Base-by-base conservation (phyloP, 345 rosid species). In the Salix dunnii region DNA sequence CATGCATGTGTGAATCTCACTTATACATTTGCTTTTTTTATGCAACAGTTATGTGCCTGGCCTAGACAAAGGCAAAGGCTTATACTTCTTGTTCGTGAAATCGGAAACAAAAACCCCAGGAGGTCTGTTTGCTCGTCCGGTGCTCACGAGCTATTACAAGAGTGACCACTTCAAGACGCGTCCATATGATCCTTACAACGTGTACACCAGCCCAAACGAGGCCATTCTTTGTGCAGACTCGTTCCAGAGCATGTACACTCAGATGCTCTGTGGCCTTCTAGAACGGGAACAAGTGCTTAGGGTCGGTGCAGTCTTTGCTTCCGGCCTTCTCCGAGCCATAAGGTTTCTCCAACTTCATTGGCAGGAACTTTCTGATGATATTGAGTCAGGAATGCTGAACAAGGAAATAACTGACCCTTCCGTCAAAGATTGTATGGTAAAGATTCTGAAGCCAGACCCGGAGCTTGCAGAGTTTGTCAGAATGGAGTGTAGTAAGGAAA, bases 31-130 rank as follows among this genome's bases (percentile, higher is more conserved):
- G 36, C 49, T 69, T 7, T 78, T 58, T 74, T 74, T 38, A 61
- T 76, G 80, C 17, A 67, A 84, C 86, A 95, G 98, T 31, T 91
- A 82, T 79, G 97, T 96, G 72, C 92, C 92, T 2, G 99, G 97
- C 0, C 78, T 96, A 79, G 91, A 96, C 85, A 88, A 93, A 79
- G 99, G 99, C 83, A 96, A 96, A 61, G 99, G 92, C 5, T 76
- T 96, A 11, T 96, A 80, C 73, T 85, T 85, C 68, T 51, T 82
- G 73, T 85, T 85, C 31, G 76, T 85, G 53, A 85, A 85, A 67
- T 78, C 87, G 6, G 87, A 85, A 73, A 79, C 85, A 9, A 77
- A 63, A 30, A 85, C 87, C 9, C 87, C 83, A 0, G 83, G 87
- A 23, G 87, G 87, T 11, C 83, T 85, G 23, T 14, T 82, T 70